Base-by-base conservation (phyloP, 225 moss, liverwort and hornwort species). In the Polytrichum commune region DNA sequence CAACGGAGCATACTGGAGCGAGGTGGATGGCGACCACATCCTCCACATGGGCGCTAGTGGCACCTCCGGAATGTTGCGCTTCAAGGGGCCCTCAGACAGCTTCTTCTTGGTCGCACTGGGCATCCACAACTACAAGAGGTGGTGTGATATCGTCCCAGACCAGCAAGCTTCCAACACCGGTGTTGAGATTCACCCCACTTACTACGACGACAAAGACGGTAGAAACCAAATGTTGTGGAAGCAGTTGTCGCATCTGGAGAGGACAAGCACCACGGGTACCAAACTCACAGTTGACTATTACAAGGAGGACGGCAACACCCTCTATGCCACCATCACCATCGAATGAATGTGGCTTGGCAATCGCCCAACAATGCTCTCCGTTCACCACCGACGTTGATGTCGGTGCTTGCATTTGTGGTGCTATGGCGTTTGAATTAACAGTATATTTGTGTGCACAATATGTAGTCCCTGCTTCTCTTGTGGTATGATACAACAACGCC, bases 11-110 rank as follows among this genome's bases (percentile, higher is more conserved):
- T 53, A 54, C 54, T 77, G 76, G 76, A 54, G 38, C 10, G 76
- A 77, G 46, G 28, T 53, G 29, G 54, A 69, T 29, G 71, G 35
- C 63, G 58, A 77, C 54, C 71, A 77, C 60, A 69, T 19, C 20
- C 64, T 77, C 3, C 66, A 53, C 22, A 77, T 77, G 53, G 70
- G 63, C 46, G 63, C 19, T 2, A 77, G 70, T 65, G 76, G 71
- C 69, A 77, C 76, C 33, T 77, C 76, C 29, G 71, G 76, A 10
- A 26, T 33, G 32, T 53, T 77, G 60, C 76, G 72, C 29, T 71
- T 77, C 71, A 63, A 7, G 26, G 20, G 46, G 64, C 62, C 38
- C 4, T 18, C 22, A 13, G 64, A 32, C 71, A 72, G 71, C 25
- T 70, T 54, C 57, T 69, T 64, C 70, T 24, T 71, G 35, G 71